A percentile compares a stretch with the other conserved stretches of the same genome.
Evolutionary conservation across 331 rosid species (phyloP).

Genomic region (Acacia concinna): DNA sequence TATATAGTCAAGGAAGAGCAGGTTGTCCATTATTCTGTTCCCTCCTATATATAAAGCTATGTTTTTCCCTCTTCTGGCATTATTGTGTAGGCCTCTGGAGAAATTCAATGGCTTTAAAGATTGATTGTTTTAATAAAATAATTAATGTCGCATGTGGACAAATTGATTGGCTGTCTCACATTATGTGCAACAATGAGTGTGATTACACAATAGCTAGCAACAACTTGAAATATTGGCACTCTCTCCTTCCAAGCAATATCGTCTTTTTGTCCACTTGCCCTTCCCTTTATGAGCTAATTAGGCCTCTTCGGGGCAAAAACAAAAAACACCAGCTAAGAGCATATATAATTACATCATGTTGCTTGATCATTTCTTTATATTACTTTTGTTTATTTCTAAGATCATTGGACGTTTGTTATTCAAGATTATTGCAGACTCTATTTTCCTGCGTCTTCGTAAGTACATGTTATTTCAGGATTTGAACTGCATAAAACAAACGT

Average conservation of each 20-base stretch:
- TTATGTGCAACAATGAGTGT: slow-evolving; percentile 66
- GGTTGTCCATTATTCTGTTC: slow-evolving; percentile 24
- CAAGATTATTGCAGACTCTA: slow-evolving; percentile 35
- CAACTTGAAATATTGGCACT: slow-evolving; percentile 49
- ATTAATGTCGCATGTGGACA: slow-evolving; percentile 47
- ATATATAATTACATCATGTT: slow-evolving; percentile 26
- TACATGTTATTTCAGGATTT: neutral
- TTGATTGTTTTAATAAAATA: slow-evolving; percentile 36
- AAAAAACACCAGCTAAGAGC: slow-evolving; percentile 34
- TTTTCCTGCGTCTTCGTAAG: slow-evolving; percentile 23
- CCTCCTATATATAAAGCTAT: slow-evolving; percentile 27
- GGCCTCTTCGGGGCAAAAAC: slow-evolving; percentile 23
- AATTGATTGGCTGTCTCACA: slow-evolving; percentile 72
- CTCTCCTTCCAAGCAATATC: slow-evolving; percentile 60
- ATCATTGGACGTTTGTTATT: slow-evolving; percentile 31
- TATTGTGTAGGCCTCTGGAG: slow-evolving; percentile 38
- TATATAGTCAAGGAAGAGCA: slow-evolving; percentile 31
- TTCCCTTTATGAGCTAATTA: slow-evolving; percentile 34
- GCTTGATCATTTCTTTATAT: slow-evolving; percentile 38
- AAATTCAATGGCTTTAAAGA: slow-evolving; percentile 44
- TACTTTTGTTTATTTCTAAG: slow-evolving; percentile 34
- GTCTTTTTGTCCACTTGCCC: slow-evolving; percentile 56
- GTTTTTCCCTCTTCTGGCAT: slow-evolving; percentile 23
- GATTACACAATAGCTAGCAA: slow-evolving; percentile 59
- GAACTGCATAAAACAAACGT: slow-evolving; percentile 1